phyloP scores from a whole-genome alignment of 1,284 basidiomycete genomes.

The Calocybe gambosa region DNA sequence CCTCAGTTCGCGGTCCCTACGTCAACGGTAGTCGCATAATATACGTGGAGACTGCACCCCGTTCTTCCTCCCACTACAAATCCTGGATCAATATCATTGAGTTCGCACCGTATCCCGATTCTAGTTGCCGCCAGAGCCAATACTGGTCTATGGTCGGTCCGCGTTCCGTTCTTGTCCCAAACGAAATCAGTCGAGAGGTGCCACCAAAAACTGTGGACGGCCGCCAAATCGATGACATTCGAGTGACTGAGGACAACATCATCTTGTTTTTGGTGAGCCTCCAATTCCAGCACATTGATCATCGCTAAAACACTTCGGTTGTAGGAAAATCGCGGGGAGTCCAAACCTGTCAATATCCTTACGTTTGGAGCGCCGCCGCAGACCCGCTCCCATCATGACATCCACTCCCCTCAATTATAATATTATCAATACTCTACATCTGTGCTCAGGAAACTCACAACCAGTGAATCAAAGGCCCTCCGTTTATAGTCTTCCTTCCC shows the following conservation, averaged over 20 bases:
- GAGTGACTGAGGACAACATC: slow-evolving; percentile 44
- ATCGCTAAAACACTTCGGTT: neutral
- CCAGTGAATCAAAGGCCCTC: neutral
- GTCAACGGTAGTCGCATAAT: slow-evolving; percentile 37
- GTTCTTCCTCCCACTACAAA: slow-evolving; percentile 14
- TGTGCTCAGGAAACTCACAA: neutral
- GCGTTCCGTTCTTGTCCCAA: slow-evolving; percentile 31
- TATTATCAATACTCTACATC: neutral
- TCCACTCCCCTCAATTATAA: slow-evolving; percentile 3
- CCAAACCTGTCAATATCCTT: slow-evolving; percentile 35
- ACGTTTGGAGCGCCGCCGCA: slow-evolving; percentile 35
- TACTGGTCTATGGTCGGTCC: slow-evolving; percentile 36
- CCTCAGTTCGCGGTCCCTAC: slow-evolving; percentile 28
- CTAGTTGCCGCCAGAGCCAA: slow-evolving; percentile 22
- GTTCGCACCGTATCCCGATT: slow-evolving; percentile 35
- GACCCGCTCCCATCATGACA: slow-evolving; percentile 15
- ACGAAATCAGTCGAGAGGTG: slow-evolving; percentile 33
- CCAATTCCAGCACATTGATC: slow-evolving; percentile 1
- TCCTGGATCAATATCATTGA: slow-evolving; percentile 34
- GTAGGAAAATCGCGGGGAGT: slow-evolving; percentile 33
- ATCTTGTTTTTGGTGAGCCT: slow-evolving; percentile 35
- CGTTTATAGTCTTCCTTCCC: neutral
- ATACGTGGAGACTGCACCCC: slow-evolving; percentile 33
- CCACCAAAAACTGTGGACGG: slow-evolving; percentile 33
- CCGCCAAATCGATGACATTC: slow-evolving; percentile 32